Conservation (phyloP, 2,329 filamentous ascomycete species). For the Aspergillus sojae region DNA sequence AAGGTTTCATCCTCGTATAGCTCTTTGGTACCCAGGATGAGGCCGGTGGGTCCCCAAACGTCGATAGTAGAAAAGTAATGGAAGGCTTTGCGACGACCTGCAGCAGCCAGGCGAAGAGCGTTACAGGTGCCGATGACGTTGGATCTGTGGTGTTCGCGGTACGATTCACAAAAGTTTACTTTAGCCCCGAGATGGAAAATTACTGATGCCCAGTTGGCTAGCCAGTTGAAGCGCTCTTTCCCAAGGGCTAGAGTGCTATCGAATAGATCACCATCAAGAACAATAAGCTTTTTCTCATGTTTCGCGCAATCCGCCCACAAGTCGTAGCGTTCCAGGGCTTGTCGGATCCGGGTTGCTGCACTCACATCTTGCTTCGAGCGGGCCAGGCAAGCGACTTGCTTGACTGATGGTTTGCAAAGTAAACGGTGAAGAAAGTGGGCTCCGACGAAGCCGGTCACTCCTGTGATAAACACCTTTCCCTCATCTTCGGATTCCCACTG, state of each 20-base stretch:
- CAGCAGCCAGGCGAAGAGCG: conserved; percentile 2
- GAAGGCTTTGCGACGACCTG: conserved; percentile 10
- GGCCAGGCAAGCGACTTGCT: conserved; percentile 10
- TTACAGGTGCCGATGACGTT: conserved; percentile 12
- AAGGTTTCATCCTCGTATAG: conserved; percentile 13
- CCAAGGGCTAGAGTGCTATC: conserved; percentile 9
- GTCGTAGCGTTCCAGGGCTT: conserved; percentile 9
- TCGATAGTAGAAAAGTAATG: conserved; percentile 17
- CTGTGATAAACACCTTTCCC: conserved; percentile 14
- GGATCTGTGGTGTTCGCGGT: conserved; percentile 10
- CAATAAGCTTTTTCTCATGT: conserved; percentile 3
- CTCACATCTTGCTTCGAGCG: not conserved
- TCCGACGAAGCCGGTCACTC: conserved; percentile 13
- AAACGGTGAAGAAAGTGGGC: conserved; percentile 7
- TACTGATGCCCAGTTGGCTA: conserved; percentile 10
- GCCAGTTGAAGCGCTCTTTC: conserved; percentile 3
- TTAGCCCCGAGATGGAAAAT: conserved; percentile 14
- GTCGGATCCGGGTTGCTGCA: not conserved
- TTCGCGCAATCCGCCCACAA: not conserved
- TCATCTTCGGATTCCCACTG: conserved; percentile 11
- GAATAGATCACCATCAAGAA: conserved; percentile 6
- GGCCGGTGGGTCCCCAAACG: conserved; percentile 10
- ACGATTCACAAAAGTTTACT: conserved; percentile 14
- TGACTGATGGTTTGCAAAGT: conserved; percentile 4
- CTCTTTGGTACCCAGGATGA: conserved; percentile 9